Base-by-base conservation (phyloP, 1,139 yeast species). In the Yamadazyma triangularis region DNA sequence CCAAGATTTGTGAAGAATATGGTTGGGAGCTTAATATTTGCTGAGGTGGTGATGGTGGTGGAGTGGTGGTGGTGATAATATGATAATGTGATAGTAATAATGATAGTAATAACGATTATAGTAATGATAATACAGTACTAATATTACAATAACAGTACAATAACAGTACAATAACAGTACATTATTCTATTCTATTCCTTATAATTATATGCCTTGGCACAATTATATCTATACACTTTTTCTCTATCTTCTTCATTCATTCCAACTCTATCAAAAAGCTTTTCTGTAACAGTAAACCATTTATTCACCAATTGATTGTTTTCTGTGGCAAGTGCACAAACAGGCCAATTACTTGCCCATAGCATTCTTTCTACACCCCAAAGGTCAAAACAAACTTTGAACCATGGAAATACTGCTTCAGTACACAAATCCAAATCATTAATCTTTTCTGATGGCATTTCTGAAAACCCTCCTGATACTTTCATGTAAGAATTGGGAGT, bases 281-380 rank as follows among this genome's bases (percentile, higher is more conserved):
- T 30, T 28, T 48, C 46, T 2, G 49, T 45, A 4, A 49, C 30
- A 13, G 28, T 29, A 11, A 31, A 36, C 54, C 53, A 49, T 11
- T 29, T 40, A 3, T 23, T 5, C 4, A 33, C 38, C n/a, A 47
- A 33, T 11, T 30, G 20, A 4, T 24, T 25, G n/a, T n/a, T n/a
- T 0, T 45, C 47, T 3, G 46, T 48, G 6, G 39, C 32, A 11
- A 49, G 27, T 10, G 51, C 54, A 34, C 65, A 60, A 4, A 64
- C 66, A 1, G 72, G 72, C 69, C 70, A 66, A 40, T 66, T 68
- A 36, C 68, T 61, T 4, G 67, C 71, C 62, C 64, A 66, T 7
- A 66, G 48, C 3, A 58, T 44, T 6, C 51, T 38, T 2, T 53
- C 48, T 1, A 42, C 33, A 2, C 65, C 68, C 54, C 61, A 62